Base-by-base conservation (phyloP, 225 moss, liverwort and hornwort genomes). In the Lunularia cruciata region DNA sequence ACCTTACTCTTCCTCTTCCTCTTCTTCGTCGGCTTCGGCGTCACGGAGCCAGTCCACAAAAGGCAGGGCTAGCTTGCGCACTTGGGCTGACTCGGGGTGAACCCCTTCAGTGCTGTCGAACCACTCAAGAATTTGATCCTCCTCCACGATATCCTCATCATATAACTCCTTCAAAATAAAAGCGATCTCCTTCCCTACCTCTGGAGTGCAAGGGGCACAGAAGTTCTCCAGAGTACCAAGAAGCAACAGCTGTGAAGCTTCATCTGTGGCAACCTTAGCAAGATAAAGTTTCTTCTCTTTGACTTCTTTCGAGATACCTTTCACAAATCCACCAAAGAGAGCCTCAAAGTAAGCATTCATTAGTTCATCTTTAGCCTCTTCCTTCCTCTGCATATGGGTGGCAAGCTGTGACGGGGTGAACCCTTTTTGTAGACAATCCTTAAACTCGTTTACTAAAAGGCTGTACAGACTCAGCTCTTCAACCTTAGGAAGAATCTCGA, bases 41-140 rank as follows among this genome's bases (percentile, higher is more conserved):
- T 90, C 90, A 0, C 87, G 84, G 43, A 96, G 89, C 96, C 96
- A 96, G 47, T 89, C 87, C 13, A 92, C 90, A 20, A 92, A 89
- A 22, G 90, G 92, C 6, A 84, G 90, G 0, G 92, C 92, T 9
- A 72, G 78, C 61, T 86, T 92, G 58, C 83, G 77, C 39, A 92
- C 85, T 39, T 72, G 68, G 8, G 46, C 47, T 32, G 70, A 65
- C 75, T 85, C 83, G 1, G 81, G 62, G n/a, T 30, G 75, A 3
- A 23, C 57, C 0, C 46, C 79, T 0, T 74, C 56, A 12, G 79
- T 81, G 12, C 82, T 86, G 2, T 96, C 92, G 66, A 77, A 89
- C 95, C 95, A 96, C 13, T 81, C 77, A 61, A 96, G 22, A 18
- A 96, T 96, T 73, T 92, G 92, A 62, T 96, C 95, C 75, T 96